phyloP scores from a whole-genome alignment of 208 protist genomes.

The Trypanosoma caninum region DNA sequence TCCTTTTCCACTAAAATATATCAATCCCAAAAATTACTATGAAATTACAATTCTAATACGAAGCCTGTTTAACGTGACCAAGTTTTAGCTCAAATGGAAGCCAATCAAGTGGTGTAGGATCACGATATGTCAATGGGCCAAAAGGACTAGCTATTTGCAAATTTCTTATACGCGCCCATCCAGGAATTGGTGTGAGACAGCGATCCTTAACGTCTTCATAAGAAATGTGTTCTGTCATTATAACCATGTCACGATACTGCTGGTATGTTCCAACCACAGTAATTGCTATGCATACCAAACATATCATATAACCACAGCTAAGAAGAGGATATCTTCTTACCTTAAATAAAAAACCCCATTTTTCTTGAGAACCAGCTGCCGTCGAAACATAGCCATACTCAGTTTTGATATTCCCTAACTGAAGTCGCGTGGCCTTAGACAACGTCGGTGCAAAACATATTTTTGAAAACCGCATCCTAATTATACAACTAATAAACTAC shows the following conservation, averaged over 20 bases:
- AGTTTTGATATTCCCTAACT: constrained; percentile 88
- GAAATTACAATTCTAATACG: constrained; percentile 43
- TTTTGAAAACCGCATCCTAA: constrained; percentile 25
- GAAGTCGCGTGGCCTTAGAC: constrained; percentile 83
- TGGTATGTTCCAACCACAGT: constrained; percentile 61
- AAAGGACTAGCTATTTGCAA: constrained; percentile 56
- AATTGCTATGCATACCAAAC: constrained; percentile 32
- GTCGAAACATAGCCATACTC: constrained; percentile 80
- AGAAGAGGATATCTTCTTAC: constrained; percentile 62
- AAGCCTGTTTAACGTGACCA: constrained; percentile 87
- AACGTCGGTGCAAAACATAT: constrained; percentile 55
- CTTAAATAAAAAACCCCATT: constrained; percentile 83
- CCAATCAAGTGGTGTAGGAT: constrained; percentile 88
- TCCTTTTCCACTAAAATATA: not conserved
- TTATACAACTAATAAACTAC: constrained; percentile 3
- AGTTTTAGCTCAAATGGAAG: constrained; percentile 89
- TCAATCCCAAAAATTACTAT: not conserved
- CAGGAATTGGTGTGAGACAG: constrained; percentile 86
- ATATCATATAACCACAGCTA: constrained; percentile 34
- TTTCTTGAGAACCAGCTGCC: constrained; percentile 80
- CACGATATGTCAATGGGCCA: constrained; percentile 72
- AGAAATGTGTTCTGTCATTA: constrained; percentile 79
- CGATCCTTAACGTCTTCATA: constrained; percentile 89
- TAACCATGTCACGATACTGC: constrained; percentile 83
- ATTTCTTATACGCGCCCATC: constrained; percentile 69